Evolutionary conservation across 768 basidiomycete species (phyloP).

Genomic region (Lepiota venenata): DNA sequence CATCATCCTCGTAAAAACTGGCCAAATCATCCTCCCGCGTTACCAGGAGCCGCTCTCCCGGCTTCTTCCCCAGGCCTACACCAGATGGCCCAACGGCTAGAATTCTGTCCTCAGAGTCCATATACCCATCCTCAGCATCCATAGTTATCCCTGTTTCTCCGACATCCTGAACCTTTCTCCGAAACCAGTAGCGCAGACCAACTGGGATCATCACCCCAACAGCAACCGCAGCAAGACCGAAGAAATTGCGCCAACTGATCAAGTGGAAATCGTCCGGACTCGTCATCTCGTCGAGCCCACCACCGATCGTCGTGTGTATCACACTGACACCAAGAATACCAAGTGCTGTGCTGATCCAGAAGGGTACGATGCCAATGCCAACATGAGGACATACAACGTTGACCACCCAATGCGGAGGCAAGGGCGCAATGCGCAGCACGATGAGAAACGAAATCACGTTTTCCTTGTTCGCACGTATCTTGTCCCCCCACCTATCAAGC

Average conservation of each 20-base stretch:
- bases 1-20: constrained; percentile 39
- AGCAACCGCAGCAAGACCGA: constrained; percentile 79
- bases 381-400: constrained; percentile 93
- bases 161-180: constrained; percentile 49
- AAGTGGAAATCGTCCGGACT: constrained; percentile 91
- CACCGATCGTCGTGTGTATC: constrained; percentile 94
- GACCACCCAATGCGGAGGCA: constrained; percentile 96
- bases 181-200: constrained; percentile 81
- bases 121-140: constrained; percentile 25
- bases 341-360: constrained; percentile 89
- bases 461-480: constrained; percentile 73
- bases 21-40: constrained; percentile 30
- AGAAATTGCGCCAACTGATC: constrained; percentile 88
- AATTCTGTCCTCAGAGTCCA: constrained; percentile 39
- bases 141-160: constrained; percentile 25
- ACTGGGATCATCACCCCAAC: constrained; percentile 94
- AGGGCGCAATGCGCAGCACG: constrained; percentile 89
- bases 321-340: constrained; percentile 89
- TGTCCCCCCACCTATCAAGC: constrained; percentile 78
- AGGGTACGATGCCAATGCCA: constrained; percentile 78
- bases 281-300: constrained; percentile 94
- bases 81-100: constrained; percentile 54
- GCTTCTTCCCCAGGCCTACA: constrained; percentile 38
- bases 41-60: constrained; percentile 22
- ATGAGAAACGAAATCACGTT: constrained; percentile 92